Base-by-base conservation (phyloP, 306 rosid species). In the Cicer yamashitae region DNA sequence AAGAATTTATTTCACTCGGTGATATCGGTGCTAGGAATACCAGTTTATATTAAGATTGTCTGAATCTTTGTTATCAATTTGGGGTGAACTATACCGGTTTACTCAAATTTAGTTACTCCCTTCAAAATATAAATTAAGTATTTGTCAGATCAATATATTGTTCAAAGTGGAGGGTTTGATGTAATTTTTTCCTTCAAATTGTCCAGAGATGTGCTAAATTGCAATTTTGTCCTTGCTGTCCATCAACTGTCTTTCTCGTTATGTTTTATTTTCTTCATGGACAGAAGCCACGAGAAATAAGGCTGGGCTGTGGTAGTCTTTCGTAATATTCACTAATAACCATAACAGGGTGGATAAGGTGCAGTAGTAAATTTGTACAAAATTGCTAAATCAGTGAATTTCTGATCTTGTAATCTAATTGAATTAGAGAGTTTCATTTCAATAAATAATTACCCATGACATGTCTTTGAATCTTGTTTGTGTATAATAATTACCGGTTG, bases 21-120 rank as follows among this genome's bases (percentile, higher is more conserved):
- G 37, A 67, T 30, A 43, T 37, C 8, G 9, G 48, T 64, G 14
- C 6, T 17, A 43, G 60, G 67, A 5, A 58, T 58, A 13, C 47
- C 45, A 44, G 11, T 52, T 62, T 75, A 52, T 37, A 8, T 62
- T 68, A 7, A 7, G 39, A 20, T 69, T 61, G 13, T 70, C 66
- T 54, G 15, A 39, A 30, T 61, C 25, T 41, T 41, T 15, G 17
- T 67, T 44, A 15, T 39, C 15, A 37, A 53, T 15, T 53, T 38
- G 44, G 37, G 51, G 15, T 59, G 13, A 30, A 59, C 65, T 59
- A 30, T 12, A 59, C 12, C 41, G 11, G 65, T 30, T 25, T 11
- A 12, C 65, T 6, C 15, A 59, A 59, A 37, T 59, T 5, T 14
- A 25, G 17, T 9, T 11, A 59, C 65, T 59, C 41, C 18, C 43